Percentiles rank a stretch among this genome's conserved stretches.
Conservation (phyloP, 495 filamentous ascomycete genomes). For the Articulospora tetracladia region DNA sequence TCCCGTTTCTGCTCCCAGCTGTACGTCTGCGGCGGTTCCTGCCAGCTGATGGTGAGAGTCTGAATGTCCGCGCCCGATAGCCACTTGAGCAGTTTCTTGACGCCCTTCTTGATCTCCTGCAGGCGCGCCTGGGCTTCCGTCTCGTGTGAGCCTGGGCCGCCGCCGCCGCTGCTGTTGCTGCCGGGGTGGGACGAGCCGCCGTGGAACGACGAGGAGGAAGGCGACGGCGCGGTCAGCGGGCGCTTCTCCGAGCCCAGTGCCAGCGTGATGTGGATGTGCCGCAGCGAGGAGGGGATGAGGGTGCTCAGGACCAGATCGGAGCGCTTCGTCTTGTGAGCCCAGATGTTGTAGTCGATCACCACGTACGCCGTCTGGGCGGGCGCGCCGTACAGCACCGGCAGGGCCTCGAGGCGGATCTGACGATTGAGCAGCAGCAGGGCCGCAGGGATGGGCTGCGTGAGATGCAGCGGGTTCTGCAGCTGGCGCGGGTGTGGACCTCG, state of each 20-base stretch:
- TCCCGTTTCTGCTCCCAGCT: constrained; percentile 20
- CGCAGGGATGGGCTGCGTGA: constrained; percentile 15
- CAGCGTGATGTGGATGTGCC: constrained; percentile 14
- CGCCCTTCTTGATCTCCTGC: constrained; percentile 18
- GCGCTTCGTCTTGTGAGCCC: constrained; percentile 16
- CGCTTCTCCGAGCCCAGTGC: constrained; percentile 18
- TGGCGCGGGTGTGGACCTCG: constrained; percentile 20
- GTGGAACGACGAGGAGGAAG: background rate
- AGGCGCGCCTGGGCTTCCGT: constrained; percentile 10
- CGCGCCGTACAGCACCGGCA: constrained; percentile 17
- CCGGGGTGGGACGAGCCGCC: no score
- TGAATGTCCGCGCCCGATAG: constrained; percentile 13
- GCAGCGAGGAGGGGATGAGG: constrained; percentile 7
- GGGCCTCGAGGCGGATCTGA: constrained; percentile 20
- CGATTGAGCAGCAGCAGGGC: constrained; percentile 14
- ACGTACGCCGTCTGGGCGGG: constrained; percentile 10
- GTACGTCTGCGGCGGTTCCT: constrained; percentile 20
- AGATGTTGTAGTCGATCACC: constrained; percentile 20
- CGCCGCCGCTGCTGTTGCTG: no score
- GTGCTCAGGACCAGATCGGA: constrained; percentile 10
- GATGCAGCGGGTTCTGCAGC: constrained; percentile 11
- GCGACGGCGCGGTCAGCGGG: background rate
- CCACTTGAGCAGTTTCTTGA: constrained; percentile 20
- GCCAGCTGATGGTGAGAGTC: constrained; percentile 15
- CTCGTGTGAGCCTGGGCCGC: constrained; percentile 1